Evolutionary conservation across 202 grass and related monocot genomes (phyloP).

Genomic region (Elaeis oleifera): DNA sequence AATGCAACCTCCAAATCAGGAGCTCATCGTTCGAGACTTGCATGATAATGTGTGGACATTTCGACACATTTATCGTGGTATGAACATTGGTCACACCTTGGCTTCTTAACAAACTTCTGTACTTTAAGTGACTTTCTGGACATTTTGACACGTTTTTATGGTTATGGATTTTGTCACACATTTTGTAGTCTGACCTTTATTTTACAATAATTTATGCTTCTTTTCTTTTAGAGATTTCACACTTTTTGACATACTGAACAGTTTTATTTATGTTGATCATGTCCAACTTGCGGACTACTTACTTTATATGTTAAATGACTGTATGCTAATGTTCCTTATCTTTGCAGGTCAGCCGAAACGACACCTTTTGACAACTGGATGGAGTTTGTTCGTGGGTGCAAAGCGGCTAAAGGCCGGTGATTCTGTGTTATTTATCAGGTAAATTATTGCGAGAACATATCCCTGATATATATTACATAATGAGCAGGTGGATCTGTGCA

Average conservation of each 20-base stretch:
- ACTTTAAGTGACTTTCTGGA: slow-evolving; percentile 32
- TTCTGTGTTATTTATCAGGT: slow-evolving; percentile 98
- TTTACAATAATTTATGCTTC: no score
- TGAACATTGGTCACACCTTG: slow-evolving; percentile 4
- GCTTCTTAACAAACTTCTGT: no score
- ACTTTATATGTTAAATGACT: no score
- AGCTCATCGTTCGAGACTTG: slow-evolving; percentile 87
- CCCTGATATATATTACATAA: no score
- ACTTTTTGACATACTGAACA: no score
- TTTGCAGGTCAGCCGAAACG: slow-evolving; percentile 84
- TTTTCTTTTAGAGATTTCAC: no score
- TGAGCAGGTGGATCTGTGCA: no score
- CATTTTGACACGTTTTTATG: slow-evolving; percentile 97
- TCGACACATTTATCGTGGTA: slow-evolving; percentile 99
- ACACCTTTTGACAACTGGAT: slow-evolving; percentile 97
- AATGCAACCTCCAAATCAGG: slow-evolving; percentile 93
- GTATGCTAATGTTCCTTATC: slow-evolving; percentile 5
- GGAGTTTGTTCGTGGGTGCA: slow-evolving; percentile 93
- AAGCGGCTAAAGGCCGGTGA: slow-evolving; percentile 90
- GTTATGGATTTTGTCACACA: slow-evolving; percentile 37
- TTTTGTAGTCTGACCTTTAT: no score
- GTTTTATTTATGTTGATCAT: no score
- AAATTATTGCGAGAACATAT: neutral
- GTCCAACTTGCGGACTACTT: no score
- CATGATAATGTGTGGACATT: slow-evolving; percentile 99